Evolutionary conservation across 1,284 basidiomycete species (phyloP), one percentile per base, ranked within the genome.

Genomic region (Tilletia horrida): DNA sequence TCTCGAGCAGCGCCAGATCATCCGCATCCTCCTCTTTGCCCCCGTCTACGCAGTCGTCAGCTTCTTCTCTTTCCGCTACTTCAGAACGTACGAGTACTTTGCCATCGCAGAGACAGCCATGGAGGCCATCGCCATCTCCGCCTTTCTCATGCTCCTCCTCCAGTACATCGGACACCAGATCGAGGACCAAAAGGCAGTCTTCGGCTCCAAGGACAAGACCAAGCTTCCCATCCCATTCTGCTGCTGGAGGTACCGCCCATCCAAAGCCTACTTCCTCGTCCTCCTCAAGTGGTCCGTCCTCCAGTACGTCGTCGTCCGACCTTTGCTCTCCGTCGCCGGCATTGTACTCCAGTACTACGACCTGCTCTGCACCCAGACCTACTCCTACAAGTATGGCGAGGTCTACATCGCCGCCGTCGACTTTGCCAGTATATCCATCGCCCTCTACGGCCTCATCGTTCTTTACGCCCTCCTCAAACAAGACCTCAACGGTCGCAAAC

Each of bases 391-490:
- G 27, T 74, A 71, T 35, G 73, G 67, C 29, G 66, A 74, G 48
- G 73, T 74, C n/a, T 72, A 68, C 55, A 35, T 67, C 35, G 25
- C 66, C 29, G 66, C 59, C 8, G 48, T 72, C 61, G 69, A 72
- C 66, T 66, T 67, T 50, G 64, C 47, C 48, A 59, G 64, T 13
- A 71, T 73, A 23, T 65, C 70, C 16, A 80, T 93, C 29, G 73
- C 74, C 11, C 66, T 75, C 8, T 73, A 74, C 43, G 73, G 66
- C 1, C 64, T 74, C 27, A 63, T 73, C 52, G 69, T 73, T 91
- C n/a, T 92, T 91, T 93, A 92, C 76, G 89, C 86, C 16, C 85
- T 93, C 48, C 90, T 88, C 52, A 87, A 88, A 69, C 87, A 90
- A 9, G 91, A 93, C 74, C 85, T 94, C 7, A 83, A 82, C 66